phyloP scores from a whole-genome alignment of 2,329 filamentous ascomycete species.

The Apiospora koreana region DNA sequence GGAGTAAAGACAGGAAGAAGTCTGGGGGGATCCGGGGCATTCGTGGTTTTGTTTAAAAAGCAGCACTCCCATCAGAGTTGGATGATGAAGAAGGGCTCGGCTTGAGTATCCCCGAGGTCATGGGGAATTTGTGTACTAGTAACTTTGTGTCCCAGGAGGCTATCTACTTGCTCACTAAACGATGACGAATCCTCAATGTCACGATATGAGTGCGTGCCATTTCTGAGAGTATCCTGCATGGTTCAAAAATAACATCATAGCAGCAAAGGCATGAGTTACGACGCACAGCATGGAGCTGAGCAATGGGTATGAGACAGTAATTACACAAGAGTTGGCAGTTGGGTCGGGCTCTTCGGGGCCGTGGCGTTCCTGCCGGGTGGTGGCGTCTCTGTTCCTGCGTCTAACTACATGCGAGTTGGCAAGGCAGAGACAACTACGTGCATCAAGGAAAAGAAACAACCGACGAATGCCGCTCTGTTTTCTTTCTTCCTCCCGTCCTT shows the following conservation, averaged over 20 bases:
- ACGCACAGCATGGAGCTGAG: neutral
- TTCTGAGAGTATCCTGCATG: neutral
- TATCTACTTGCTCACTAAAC: neutral
- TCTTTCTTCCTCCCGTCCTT: neutral
- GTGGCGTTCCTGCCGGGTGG: no score
- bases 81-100: no score
- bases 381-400: no score
- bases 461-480: neutral
- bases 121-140: neutral
- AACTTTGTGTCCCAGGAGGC: neutral
- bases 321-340: neutral
- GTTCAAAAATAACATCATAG: neutral
- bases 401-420: no score
- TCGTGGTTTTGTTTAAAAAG: constrained; percentile 29
- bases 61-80: no score
- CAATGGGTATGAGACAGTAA: neutral
- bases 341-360: neutral
- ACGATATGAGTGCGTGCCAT: neutral
- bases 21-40: constrained; percentile 38
- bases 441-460: no score
- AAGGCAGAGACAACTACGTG: no score
- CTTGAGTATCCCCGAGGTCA: neutral
- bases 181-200: neutral
- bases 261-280: neutral
- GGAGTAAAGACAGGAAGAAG: constrained; percentile 41